Evolutionary conservation across 2,329 filamentous ascomycete genomes (phyloP), one percentile per base, ranked within the genome.

Genomic region (Aureobasidium sp.): DNA sequence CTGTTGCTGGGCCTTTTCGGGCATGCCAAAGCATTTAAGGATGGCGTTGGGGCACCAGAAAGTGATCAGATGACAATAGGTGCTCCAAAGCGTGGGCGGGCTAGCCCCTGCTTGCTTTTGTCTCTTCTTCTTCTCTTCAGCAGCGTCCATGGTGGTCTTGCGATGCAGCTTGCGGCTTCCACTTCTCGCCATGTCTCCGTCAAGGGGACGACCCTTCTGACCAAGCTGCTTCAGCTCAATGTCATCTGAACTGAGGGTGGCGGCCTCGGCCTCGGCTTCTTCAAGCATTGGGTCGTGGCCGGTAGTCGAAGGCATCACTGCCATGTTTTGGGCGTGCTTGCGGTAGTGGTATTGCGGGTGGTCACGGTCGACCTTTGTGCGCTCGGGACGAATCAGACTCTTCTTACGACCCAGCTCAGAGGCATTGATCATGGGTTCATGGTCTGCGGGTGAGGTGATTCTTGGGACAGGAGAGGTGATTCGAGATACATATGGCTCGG

Each of bases 291-390:
- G 89, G 62, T 97, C 90, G 62, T 95, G 87, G 56, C 93, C 93
- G 0, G 93, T 97, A 6, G 88, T 86, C 0, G 93, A 97, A 1
- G 94, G 93, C 59, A 89, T 77, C 4, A 90, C 86, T 53, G 85
- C 79, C 90, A 98, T 96, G 59, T 91, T 87, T 63, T 90, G 87
- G 8, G 94, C 90, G 79, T 95, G 90, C 68, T 95, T 87, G 61
- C 89, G 84, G 70, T 98, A 98, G 71, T 96, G 81, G 66, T 96
- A 98, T 68, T 97, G 94, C 12, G 90, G 90, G 67, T 97, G 90
- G 61, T 90, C 86, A 59, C 79, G 83, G 61, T 90, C 86, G 61
- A 95, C 88, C 61, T 86, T 82, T 63, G 86, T 86, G 60, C 93
- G 82, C 71, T 98, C 93, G 1, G 93, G 93, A 57, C 87, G 80